Evolutionary conservation across 495 filamentous ascomycete genomes (phyloP).

Genomic region (Chaetomium tenue): DNA sequence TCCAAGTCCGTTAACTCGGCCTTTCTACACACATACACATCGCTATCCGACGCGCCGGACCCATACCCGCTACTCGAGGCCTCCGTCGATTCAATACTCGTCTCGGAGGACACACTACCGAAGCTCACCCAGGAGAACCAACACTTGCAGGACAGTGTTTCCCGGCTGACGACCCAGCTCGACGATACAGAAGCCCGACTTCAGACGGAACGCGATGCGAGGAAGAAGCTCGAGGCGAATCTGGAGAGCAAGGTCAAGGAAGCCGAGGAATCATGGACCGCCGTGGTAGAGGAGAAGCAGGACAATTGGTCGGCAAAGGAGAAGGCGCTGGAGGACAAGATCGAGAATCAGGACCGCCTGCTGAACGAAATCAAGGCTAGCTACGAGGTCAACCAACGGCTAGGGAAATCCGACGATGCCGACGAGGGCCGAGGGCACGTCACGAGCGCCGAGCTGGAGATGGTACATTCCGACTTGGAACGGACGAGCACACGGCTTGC

Average conservation of each 20-base stretch:
- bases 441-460: slow-evolving; percentile 85
- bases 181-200: slow-evolving; percentile 78
- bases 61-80: slow-evolving; percentile 96
- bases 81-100: slow-evolving; percentile 86
- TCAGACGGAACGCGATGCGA: slow-evolving; percentile 66
- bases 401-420: slow-evolving; percentile 68
- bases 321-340: slow-evolving; percentile 83
- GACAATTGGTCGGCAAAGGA: slow-evolving; percentile 97
- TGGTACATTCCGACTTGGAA: slow-evolving; percentile 87
- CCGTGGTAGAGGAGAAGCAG: slow-evolving; percentile 89
- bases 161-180: slow-evolving; percentile 82
- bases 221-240: slow-evolving; percentile 71
- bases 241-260: slow-evolving; percentile 78
- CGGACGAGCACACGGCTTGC: slow-evolving; percentile 82
- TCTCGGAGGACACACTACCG: slow-evolving; percentile 86
- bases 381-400: slow-evolving; percentile 91
- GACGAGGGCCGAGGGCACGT: slow-evolving; percentile 61
- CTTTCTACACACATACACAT: slow-evolving; percentile 88
- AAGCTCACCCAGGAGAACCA: slow-evolving; percentile 84
- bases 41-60: slow-evolving; percentile 91
- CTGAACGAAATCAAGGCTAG: slow-evolving; percentile 94
- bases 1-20: slow-evolving; percentile 88
- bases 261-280: slow-evolving; percentile 84
- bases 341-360: slow-evolving; percentile 89
- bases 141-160: slow-evolving; percentile 75